These are phyloP conservation scores for Cercophora samala DNA, from an alignment of 495 filamentous ascomycete genomes.

Conservation along the genomic window DNA sequence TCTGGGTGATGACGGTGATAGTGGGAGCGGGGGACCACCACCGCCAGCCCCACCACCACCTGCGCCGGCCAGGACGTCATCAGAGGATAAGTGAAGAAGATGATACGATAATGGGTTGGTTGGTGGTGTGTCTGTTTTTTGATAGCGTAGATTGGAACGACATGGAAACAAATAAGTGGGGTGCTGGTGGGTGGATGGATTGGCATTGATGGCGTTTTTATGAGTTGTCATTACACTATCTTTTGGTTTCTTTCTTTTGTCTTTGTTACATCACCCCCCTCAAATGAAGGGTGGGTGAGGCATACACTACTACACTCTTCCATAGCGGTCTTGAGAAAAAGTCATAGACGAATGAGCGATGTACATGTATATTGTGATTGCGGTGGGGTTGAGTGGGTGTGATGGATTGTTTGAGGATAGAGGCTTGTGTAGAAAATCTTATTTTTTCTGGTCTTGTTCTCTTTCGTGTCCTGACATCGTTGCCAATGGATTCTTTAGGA, in stretches of 20 bases:
- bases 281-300: background rate
- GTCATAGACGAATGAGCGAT: background rate
- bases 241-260: conserved; percentile 11
- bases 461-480: too few relatives aligned
- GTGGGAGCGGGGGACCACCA: conserved; percentile 15
- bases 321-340: conserved; percentile 11
- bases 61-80: conserved; percentile 15
- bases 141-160: conserved; percentile 21
- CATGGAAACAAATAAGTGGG: background rate
- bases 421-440: too few relatives aligned
- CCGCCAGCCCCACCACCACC: conserved; percentile 28
- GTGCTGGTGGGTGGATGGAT: conserved; percentile 13
- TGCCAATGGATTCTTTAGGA: too few relatives aligned
- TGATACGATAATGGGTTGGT: background rate
- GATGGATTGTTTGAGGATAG: too few relatives aligned
- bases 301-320: conserved; percentile 10
- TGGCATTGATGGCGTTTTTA: conserved; percentile 23
- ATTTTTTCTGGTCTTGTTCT: too few relatives aligned
- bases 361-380: background rate
- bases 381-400: too few relatives aligned
- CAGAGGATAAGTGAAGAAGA: background rate
- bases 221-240: conserved; percentile 5
- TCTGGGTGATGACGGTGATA: conserved; percentile 6
- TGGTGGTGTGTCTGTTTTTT: background rate
- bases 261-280: background rate